Evolutionary conservation across 2,329 filamentous ascomycete species (phyloP).

Genomic region (Raffaelea ambrosiae): DNA sequence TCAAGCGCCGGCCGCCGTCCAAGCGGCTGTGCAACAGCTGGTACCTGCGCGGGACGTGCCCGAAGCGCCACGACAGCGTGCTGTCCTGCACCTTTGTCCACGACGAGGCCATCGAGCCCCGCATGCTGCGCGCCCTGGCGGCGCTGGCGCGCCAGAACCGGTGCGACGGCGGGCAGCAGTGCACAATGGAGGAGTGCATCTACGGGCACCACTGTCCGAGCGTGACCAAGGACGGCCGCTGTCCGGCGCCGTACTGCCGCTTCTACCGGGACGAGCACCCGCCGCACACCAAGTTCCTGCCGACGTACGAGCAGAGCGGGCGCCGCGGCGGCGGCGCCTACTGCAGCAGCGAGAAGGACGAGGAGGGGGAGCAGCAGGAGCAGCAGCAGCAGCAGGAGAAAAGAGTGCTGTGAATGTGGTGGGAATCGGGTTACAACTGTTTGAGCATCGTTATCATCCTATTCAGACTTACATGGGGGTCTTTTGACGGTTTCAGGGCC

Average conservation of each 20-base stretch:
- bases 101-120: slow-evolving; percentile 40
- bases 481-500: no score
- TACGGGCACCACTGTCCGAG: slow-evolving; percentile 55
- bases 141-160: slow-evolving; percentile 45
- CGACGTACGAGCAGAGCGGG: no score
- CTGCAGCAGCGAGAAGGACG: no score
- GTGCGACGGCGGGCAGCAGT: slow-evolving; percentile 49
- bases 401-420: no score
- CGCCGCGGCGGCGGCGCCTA: no score
- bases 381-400: no score
- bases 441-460: no score
- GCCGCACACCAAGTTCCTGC: slow-evolving; percentile 42
- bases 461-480: no score
- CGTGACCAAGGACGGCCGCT: slow-evolving; percentile 36
- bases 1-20: slow-evolving; percentile 46
- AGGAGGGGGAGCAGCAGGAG: no score
- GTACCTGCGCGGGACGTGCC: slow-evolving; percentile 49
- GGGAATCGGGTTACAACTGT: no score
- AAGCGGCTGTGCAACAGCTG: slow-evolving; percentile 56
- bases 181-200: slow-evolving; percentile 48
- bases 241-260: slow-evolving; percentile 46
- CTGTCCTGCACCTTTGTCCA: slow-evolving; percentile 46
- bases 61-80: slow-evolving; percentile 19
- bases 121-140: slow-evolving; percentile 45
- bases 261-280: slow-evolving; percentile 46